A percentile compares a stretch with the other conserved stretches of the same genome.
Conservation (phyloP, 2,329 filamentous ascomycete genomes). For the Sclerotiophoma versabilis region DNA sequence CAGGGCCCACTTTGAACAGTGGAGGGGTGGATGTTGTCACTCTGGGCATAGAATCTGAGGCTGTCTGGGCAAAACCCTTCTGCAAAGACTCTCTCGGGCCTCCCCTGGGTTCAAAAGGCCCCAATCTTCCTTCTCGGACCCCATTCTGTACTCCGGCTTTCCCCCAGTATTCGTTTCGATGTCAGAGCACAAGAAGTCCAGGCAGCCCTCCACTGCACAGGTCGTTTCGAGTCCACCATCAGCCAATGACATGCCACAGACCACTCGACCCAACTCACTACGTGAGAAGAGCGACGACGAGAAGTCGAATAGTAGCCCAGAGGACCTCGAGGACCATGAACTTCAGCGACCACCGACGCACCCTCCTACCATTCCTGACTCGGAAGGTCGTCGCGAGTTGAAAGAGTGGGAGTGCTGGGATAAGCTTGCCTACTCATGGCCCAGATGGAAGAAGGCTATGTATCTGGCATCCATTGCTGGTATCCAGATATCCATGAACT, state of each 20-base stretch:
- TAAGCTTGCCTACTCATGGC: conserved; percentile 55
- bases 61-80: neutral
- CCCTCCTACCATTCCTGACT: conserved; percentile 15
- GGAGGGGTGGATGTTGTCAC: conserved; percentile 6
- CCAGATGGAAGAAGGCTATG: conserved; percentile 59
- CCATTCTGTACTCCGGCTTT: conserved; percentile 15
- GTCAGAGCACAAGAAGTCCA: conserved; percentile 17
- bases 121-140: neutral
- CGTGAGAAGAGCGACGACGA: conserved; percentile 22
- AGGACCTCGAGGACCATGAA: conserved; percentile 12
- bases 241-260: conserved; percentile 6
- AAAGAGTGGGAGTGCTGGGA: conserved; percentile 56
- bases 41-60: conserved; percentile 5
- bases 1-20: conserved; percentile 11
- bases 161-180: conserved; percentile 5
- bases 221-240: conserved; percentile 5
- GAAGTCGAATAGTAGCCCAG: conserved; percentile 17
- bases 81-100: neutral
- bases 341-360: conserved; percentile 6
- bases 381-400: conserved; percentile 30
- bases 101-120: neutral
- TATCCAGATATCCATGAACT: conserved; percentile 64
- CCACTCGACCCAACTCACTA: conserved; percentile 8
- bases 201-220: conserved; percentile 13
- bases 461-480: conserved; percentile 60